These are phyloP conservation scores for Ophidiomyces ophidiicola DNA, from an alignment of 2,329 filamentous ascomycete species.

Conservation along the genomic window DNA sequence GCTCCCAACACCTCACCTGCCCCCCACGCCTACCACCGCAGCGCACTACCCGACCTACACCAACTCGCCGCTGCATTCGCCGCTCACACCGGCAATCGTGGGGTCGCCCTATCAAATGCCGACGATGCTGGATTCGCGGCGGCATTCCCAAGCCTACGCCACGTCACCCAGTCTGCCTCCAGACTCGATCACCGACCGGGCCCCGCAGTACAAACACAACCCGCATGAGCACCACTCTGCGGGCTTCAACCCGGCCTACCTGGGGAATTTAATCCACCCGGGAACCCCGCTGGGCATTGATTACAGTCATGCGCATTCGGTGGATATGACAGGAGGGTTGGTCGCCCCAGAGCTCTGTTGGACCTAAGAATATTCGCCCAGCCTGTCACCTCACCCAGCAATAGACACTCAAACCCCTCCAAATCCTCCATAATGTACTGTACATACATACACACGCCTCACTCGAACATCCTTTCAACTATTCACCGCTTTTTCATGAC, in stretches of 20 bases:
- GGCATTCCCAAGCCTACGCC: slow-evolving; percentile 26
- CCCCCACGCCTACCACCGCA: slow-evolving; percentile 27
- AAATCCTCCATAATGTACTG: neutral
- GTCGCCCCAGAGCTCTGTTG: slow-evolving; percentile 27
- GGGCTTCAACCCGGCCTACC: slow-evolving; percentile 28
- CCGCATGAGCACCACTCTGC: slow-evolving; percentile 25
- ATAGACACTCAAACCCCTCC: neutral
- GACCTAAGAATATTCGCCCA: slow-evolving; percentile 21
- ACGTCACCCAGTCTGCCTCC: slow-evolving; percentile 28
- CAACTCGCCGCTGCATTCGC: slow-evolving; percentile 30
- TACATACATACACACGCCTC: neutral
- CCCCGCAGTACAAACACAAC: slow-evolving; percentile 24
- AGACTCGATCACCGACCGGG: slow-evolving; percentile 23
- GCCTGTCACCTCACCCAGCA: slow-evolving; percentile 1
- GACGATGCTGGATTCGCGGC: slow-evolving; percentile 25
- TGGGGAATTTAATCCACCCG: slow-evolving; percentile 25
- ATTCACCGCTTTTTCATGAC: neutral
- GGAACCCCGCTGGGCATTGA: slow-evolving; percentile 22
- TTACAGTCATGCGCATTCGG: slow-evolving; percentile 23
- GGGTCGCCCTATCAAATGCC: slow-evolving; percentile 28
- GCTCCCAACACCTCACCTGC: slow-evolving; percentile 24
- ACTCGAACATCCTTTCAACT: neutral
- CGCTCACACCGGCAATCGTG: slow-evolving; percentile 28
- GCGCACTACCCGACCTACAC: slow-evolving; percentile 31
- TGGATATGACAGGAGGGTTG: slow-evolving; percentile 25